phyloP scores from a whole-genome alignment of 2,329 filamentous ascomycete species.

The Chalaropsis ovoidea region DNA sequence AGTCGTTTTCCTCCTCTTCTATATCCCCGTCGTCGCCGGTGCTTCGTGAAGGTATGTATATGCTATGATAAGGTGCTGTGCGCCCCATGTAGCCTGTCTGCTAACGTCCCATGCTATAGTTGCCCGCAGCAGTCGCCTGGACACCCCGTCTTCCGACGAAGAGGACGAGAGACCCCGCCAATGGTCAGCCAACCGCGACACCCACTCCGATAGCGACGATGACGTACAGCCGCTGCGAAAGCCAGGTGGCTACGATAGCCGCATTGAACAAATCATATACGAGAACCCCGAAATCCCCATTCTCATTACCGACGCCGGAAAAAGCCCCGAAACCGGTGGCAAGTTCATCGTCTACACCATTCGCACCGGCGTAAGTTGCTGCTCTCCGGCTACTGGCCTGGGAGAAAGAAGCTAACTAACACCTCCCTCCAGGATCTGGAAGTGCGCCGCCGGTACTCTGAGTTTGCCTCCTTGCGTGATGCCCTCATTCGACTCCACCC shows the following conservation, averaged over 20 bases:
- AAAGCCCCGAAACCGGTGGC: constrained; percentile 83
- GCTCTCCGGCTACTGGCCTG: constrained; percentile 4
- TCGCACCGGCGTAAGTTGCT: constrained; percentile 64
- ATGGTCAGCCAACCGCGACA: constrained; percentile 26
- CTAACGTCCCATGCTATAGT: constrained; percentile 14
- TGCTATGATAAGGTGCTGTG: neutral
- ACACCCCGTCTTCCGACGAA: constrained; percentile 22
- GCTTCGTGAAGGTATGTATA: constrained; percentile 46
- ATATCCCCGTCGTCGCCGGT: constrained; percentile 55
- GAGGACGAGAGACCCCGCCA: constrained; percentile 13
- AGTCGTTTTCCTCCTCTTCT: constrained; percentile 60
- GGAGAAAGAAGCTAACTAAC: constrained; percentile 18
- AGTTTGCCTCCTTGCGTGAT: constrained; percentile 83
- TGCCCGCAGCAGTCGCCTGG: constrained; percentile 14
- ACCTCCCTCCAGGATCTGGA: constrained; percentile 63
- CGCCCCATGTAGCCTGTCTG: neutral
- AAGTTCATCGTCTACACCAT: constrained; percentile 97
- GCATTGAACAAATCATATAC: constrained; percentile 94
- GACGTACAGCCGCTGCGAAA: constrained; percentile 50
- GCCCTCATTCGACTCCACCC: constrained; percentile 87
- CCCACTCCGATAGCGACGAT: constrained; percentile 37
- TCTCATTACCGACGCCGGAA: constrained; percentile 86
- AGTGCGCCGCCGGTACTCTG: constrained; percentile 88
- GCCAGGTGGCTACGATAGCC: constrained; percentile 83
- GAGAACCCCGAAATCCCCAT: constrained; percentile 87